These are phyloP conservation scores for Cytospora schulzeri DNA, from an alignment of 2,329 filamentous ascomycete genomes.

Conservation along the genomic window DNA sequence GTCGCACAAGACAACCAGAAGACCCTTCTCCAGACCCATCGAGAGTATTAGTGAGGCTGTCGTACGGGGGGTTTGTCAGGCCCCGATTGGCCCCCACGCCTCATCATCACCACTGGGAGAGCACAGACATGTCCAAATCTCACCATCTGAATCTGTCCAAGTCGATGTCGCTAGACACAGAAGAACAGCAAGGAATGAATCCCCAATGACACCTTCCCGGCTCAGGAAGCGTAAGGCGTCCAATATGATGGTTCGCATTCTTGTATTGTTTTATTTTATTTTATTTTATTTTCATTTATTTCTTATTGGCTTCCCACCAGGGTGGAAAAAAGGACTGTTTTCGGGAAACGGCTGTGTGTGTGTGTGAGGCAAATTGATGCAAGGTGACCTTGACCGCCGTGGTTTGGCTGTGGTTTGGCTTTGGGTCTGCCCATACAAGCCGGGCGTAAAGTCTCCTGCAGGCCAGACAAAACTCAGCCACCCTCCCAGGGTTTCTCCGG, in stretches of 20 bases:
- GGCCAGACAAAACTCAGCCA: not conserved
- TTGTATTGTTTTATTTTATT: not conserved
- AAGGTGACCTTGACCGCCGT: not conserved
- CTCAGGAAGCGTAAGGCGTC: not conserved
- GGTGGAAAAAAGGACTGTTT: no score
- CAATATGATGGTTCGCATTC: conserved; percentile 4
- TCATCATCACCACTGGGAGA: not conserved
- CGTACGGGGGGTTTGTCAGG: not conserved
- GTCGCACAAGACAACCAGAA: conserved; percentile 7
- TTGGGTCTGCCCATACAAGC: not conserved
- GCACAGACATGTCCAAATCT: not conserved
- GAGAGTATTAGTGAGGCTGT: conserved; percentile 7
- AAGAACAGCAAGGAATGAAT: not conserved
- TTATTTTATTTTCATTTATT: not conserved
- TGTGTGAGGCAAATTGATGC: not conserved
- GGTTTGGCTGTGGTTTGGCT: not conserved
- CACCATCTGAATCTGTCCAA: not conserved
- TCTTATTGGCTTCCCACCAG: no score
- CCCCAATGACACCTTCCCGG: not conserved
- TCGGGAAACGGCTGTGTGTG: no score
- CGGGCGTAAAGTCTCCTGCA: conserved; percentile 8
- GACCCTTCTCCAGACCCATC: not conserved
- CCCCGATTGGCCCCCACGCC: conserved; percentile 2
- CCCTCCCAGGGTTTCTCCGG: not conserved
- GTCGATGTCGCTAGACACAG: not conserved